Conservation (phyloP, 1,139 yeast genomes). For the Torulaspora pretoriensis region DNA sequence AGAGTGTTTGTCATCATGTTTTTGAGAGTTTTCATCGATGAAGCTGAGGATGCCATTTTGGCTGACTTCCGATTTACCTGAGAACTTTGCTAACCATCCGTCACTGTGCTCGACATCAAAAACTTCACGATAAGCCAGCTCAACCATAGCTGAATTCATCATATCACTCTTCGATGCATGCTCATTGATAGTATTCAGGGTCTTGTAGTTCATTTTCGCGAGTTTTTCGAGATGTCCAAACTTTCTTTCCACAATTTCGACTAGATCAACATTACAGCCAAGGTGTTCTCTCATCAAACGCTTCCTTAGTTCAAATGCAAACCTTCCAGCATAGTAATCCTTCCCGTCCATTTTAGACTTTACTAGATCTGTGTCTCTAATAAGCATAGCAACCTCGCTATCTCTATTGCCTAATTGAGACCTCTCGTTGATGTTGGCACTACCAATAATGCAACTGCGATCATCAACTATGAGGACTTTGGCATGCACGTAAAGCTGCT, state of each 20-base stretch:
- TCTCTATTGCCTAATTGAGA: constrained; percentile 93
- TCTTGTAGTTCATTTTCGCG: constrained; percentile 43
- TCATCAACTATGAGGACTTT: constrained; percentile 93
- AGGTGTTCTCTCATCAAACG: constrained; percentile 94
- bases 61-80: constrained; percentile 1
- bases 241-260: constrained; percentile 79
- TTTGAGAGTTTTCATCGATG: constrained; percentile 17
- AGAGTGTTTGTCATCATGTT: constrained; percentile 35
- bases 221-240: constrained; percentile 56
- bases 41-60: constrained; percentile 7
- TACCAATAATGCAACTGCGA: constrained; percentile 86
- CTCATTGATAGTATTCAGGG: constrained; percentile 20
- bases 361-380: constrained; percentile 77
- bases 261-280: constrained; percentile 85
- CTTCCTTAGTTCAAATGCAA: constrained; percentile 84
- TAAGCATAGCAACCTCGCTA: constrained; percentile 86
- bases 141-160: constrained; percentile 63
- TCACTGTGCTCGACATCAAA: constrained; percentile 43
- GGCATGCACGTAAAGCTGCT: constrained; percentile 91
- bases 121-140: constrained; percentile 65
- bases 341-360: constrained; percentile 76
- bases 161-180: constrained; percentile 18
- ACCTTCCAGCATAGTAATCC: constrained; percentile 75
- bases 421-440: constrained; percentile 94
- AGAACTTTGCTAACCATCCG: constrained; percentile 43